These are phyloP conservation scores for Peronospora belbahrii DNA, from an alignment of 352 stramenopile genomes.

Conservation along the genomic window DNA sequence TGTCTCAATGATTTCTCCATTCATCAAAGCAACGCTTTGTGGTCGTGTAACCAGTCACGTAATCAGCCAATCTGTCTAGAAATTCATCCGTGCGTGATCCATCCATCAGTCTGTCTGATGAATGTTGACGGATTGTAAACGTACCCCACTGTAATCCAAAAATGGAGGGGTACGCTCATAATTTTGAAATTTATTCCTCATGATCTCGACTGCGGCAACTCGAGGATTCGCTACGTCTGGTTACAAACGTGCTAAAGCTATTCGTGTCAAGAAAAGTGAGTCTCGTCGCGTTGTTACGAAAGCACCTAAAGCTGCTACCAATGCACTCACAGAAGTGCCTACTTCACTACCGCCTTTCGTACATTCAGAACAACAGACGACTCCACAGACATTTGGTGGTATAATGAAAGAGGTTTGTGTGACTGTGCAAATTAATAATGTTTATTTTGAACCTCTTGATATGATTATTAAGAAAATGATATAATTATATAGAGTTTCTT, in stretches of 20 bases:
- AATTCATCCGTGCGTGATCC: too few species aligned
- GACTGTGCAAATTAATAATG: neutral
- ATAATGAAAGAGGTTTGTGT: conserved; percentile 69
- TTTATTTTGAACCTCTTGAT: neutral
- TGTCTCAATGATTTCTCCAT: too few species aligned
- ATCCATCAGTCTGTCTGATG: too few species aligned
- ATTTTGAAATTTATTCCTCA: neutral
- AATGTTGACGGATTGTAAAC: neutral
- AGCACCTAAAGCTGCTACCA: conserved; percentile 31
- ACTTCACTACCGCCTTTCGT: conserved; percentile 20
- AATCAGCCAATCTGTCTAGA: too few species aligned
- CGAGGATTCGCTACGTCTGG: conserved; percentile 37
- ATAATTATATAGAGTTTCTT: conserved; percentile 66
- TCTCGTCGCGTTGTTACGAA: conserved; percentile 43
- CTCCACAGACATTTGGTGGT: conserved; percentile 49
- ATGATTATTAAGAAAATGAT: neutral
- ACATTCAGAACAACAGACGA: conserved; percentile 35
- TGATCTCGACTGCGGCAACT: conserved; percentile 5
- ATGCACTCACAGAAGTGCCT: conserved; percentile 37
- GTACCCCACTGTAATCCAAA: too few species aligned
- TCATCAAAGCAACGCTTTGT: too few species aligned
- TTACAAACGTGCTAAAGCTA: conserved; percentile 44
- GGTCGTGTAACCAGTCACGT: too few species aligned
- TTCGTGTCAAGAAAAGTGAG: conserved; percentile 70
- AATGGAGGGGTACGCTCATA: neutral